A percentile compares a stretch with the other conserved stretches of the same genome.
Conservation (phyloP, 2,329 filamentous ascomycete species). For the Colletotrichum camelliae region DNA sequence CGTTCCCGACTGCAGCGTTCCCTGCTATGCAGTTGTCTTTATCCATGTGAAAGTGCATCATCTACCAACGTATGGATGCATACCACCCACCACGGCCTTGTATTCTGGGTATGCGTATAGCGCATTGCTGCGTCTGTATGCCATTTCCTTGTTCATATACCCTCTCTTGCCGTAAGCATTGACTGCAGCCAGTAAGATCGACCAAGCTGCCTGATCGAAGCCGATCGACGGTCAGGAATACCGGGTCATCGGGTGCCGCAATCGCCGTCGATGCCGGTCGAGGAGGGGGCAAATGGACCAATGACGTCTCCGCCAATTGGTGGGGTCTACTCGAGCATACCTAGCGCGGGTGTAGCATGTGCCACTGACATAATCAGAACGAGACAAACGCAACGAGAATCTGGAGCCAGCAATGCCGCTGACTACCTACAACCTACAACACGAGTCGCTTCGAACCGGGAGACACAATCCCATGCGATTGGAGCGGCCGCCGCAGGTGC, state of each 20-base stretch:
- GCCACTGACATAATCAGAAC: constrained; percentile 7
- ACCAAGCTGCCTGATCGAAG: neutral
- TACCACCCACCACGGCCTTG: neutral
- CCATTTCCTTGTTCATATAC: neutral
- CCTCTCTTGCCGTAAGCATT: neutral
- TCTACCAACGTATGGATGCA: neutral
- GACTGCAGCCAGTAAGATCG: neutral
- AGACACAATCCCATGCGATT: neutral
- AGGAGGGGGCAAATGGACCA: neutral
- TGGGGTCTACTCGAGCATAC: neutral
- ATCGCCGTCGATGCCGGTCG: neutral
- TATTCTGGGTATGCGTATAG: neutral
- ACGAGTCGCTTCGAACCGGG: neutral
- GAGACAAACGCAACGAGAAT: neutral
- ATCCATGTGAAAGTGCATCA: neutral
- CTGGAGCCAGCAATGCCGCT: neutral
- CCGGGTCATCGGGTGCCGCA: constrained; percentile 15
- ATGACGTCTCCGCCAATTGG: neutral
- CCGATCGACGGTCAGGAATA: constrained; percentile 1
- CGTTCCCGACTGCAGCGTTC: neutral
- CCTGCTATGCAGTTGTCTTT: neutral
- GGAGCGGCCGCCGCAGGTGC: neutral
- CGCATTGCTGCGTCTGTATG: neutral
- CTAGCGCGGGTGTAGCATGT: constrained; percentile 1
- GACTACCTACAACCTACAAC: neutral